Percentiles rank a stretch among this genome's conserved stretches.
phyloP scores from a whole-genome alignment of 495 filamentous ascomycete species.

The Arthonia radiata region DNA sequence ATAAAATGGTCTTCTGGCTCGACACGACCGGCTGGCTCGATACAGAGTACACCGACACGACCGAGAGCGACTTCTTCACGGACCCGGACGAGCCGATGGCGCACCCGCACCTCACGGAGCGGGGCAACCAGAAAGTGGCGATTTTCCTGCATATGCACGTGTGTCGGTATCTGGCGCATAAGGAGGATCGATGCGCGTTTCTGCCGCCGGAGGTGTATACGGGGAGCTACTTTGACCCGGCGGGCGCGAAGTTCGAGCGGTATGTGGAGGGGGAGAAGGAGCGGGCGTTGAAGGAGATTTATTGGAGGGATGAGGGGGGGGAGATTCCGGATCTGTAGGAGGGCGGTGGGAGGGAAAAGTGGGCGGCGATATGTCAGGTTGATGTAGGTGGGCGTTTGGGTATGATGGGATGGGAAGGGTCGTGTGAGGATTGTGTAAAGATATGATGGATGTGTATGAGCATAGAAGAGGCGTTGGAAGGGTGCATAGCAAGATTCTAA shows the following conservation, averaged over 20 bases:
- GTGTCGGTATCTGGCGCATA: slow-evolving; percentile 15
- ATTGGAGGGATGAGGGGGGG: too few species aligned
- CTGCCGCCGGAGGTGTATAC: slow-evolving; percentile 15
- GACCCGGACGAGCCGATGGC: slow-evolving; percentile 7
- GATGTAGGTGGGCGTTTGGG: too few species aligned
- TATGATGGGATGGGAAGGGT: too few species aligned
- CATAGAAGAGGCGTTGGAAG: too few species aligned
- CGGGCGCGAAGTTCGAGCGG: slow-evolving; percentile 11
- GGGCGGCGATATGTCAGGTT: too few species aligned
- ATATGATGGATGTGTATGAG: too few species aligned
- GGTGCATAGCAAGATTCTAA: too few species aligned
- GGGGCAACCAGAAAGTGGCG: slow-evolving; percentile 15
- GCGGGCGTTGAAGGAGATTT: slow-evolving; percentile 10
- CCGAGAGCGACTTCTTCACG: slow-evolving; percentile 10
- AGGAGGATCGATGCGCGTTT: slow-evolving; percentile 14
- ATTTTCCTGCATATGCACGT: slow-evolving; percentile 19
- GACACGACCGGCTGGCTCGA: slow-evolving; percentile 19
- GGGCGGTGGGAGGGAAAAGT: too few species aligned
- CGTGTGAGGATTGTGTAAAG: too few species aligned
- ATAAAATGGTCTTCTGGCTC: slow-evolving; percentile 16
- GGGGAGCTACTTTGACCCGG: slow-evolving; percentile 12
- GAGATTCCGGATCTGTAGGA: too few species aligned
- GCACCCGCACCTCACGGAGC: slow-evolving; percentile 13
- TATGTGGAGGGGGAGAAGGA: slow-evolving; percentile 14
- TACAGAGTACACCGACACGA: slow-evolving; percentile 2